Evolutionary conservation across 1,139 yeast species (phyloP).

Genomic region (Geotrichum siamense): DNA sequence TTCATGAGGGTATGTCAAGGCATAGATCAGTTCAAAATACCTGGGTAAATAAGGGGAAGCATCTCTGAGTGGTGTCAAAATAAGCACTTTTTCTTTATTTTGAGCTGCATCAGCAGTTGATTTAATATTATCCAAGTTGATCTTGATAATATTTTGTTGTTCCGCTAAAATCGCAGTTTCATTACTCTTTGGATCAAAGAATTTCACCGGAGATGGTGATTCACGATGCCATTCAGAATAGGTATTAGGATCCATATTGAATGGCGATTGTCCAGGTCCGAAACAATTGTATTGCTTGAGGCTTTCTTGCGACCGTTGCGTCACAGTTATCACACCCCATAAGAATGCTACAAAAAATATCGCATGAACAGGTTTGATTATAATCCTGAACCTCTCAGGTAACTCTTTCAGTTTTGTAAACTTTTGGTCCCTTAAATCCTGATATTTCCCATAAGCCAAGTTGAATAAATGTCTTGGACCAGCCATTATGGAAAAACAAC

Average conservation of each 20-base stretch:
- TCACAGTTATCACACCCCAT: slow-evolving; percentile 18
- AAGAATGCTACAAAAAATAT: slow-evolving; percentile 15
- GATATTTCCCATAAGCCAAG: background rate
- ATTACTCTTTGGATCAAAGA: slow-evolving; percentile 10
- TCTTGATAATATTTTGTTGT: slow-evolving; percentile 33
- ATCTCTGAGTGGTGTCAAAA: slow-evolving; percentile 72
- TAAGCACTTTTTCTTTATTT: slow-evolving; percentile 59
- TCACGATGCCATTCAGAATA: slow-evolving; percentile 28
- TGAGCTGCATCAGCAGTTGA: slow-evolving; percentile 45
- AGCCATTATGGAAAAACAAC: background rate
- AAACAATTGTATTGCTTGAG: slow-evolving; percentile 25
- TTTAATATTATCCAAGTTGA: slow-evolving; percentile 41
- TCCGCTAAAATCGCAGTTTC: background rate
- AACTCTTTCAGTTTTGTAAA: slow-evolving; percentile 1
- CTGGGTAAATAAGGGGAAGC: slow-evolving; percentile 75
- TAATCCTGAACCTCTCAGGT: background rate
- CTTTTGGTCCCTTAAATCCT: background rate
- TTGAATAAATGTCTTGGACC: background rate
- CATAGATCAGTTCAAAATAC: slow-evolving; percentile 80
- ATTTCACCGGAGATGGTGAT: slow-evolving; percentile 27
- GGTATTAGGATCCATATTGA: slow-evolving; percentile 25
- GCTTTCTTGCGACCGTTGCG: slow-evolving; percentile 20
- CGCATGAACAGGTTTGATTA: slow-evolving; percentile 16
- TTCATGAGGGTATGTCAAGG: slow-evolving; percentile 74
- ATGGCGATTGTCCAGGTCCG: slow-evolving; percentile 29